Evolutionary conservation across 2,329 filamentous ascomycete genomes (phyloP).

Genomic region (Ascochyta pisi): DNA sequence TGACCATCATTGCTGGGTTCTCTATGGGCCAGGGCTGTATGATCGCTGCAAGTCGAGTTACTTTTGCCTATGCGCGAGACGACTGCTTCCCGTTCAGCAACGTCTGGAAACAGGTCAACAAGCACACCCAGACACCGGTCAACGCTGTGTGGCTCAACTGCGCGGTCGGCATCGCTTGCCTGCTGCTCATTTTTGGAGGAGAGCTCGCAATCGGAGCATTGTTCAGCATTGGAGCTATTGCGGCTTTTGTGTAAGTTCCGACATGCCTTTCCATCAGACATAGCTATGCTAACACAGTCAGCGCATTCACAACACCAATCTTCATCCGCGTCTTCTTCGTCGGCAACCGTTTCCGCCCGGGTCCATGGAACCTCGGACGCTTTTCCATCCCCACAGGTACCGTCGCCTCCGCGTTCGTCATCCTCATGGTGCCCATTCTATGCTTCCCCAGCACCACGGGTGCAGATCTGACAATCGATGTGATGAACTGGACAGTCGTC

Average conservation of each 20-base stretch:
- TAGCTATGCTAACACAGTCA: constrained; percentile 1
- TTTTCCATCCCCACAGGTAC: constrained; percentile 65
- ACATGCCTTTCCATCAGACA: neutral
- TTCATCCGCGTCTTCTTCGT: constrained; percentile 67
- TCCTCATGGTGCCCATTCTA: constrained; percentile 72
- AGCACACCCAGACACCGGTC: constrained; percentile 68
- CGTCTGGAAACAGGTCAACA: constrained; percentile 67
- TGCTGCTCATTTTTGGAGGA: constrained; percentile 71
- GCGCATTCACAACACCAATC: constrained; percentile 63
- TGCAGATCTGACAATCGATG: constrained; percentile 57
- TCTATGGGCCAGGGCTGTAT: constrained; percentile 77
- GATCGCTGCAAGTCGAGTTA: constrained; percentile 71
- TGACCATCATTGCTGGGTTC: constrained; percentile 74
- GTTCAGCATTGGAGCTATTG: constrained; percentile 74
- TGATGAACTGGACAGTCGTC: constrained; percentile 74
- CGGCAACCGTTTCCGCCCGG: constrained; percentile 67
- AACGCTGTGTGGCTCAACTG: constrained; percentile 75
- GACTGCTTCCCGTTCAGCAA: constrained; percentile 70
- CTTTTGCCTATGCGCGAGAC: constrained; percentile 76
- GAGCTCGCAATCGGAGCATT: constrained; percentile 69
- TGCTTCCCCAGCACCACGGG: constrained; percentile 68
- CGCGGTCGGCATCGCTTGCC: constrained; percentile 63
- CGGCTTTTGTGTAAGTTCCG: constrained; percentile 62
- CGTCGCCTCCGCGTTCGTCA: constrained; percentile 65
- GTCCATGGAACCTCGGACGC: constrained; percentile 72